These are phyloP conservation scores for Alternaria triticina DNA, from an alignment of 2,329 filamentous ascomycete species.

Conservation along the genomic window DNA sequence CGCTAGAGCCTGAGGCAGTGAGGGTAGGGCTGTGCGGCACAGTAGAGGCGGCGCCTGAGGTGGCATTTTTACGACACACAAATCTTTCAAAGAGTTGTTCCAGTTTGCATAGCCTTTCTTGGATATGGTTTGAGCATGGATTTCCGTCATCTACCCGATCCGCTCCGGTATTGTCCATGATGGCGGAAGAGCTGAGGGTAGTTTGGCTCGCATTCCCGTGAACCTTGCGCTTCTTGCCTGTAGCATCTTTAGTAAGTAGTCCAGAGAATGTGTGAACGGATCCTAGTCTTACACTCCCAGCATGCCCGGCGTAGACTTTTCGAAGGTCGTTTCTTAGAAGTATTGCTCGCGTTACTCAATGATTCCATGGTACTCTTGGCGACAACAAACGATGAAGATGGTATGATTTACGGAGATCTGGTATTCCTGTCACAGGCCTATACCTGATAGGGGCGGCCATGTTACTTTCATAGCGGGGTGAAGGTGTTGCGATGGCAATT, in stretches of 20 bases:
- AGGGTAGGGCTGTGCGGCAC: conserved; percentile 27
- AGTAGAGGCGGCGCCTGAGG: conserved; percentile 9
- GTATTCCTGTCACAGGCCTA: conserved; percentile 14
- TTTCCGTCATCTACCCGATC: conserved; percentile 25
- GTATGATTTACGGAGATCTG: background rate
- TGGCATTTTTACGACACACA: conserved; percentile 40
- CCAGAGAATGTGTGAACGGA: background rate
- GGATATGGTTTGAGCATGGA: conserved; percentile 38
- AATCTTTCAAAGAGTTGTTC: conserved; percentile 47
- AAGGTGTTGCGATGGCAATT: conserved; percentile 34
- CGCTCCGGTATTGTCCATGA: conserved; percentile 18
- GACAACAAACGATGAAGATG: background rate
- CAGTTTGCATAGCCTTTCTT: conserved; percentile 42
- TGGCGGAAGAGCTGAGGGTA: conserved; percentile 17
- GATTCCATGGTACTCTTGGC: conserved; percentile 25
- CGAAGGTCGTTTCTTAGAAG: conserved; percentile 32
- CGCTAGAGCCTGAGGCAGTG: conserved; percentile 21
- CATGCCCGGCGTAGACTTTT: conserved; percentile 39
- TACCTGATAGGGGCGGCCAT: conserved; percentile 28
- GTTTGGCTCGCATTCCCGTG: conserved; percentile 20
- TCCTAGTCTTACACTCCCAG: conserved; percentile 43
- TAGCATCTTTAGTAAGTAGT: conserved; percentile 14
- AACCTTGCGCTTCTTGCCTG: conserved; percentile 43
- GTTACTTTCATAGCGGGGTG: conserved; percentile 44
- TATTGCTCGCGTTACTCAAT: conserved; percentile 20